Evolutionary conservation across 257 asterid genomes (phyloP).

Genomic region (Phtheirospermum japonicum): DNA sequence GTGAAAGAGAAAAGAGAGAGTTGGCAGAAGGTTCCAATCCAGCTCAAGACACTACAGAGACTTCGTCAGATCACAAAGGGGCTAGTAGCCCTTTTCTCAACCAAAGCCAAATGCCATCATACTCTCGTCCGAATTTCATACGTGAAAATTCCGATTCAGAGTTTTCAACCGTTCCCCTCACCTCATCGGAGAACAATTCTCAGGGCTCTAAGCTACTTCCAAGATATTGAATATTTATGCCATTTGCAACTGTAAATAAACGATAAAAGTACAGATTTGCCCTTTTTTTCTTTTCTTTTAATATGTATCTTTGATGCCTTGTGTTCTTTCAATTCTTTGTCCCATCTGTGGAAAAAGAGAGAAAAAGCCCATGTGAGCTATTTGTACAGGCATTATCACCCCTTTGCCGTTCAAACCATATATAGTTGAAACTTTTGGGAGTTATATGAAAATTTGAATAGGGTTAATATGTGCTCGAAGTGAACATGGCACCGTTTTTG

Average conservation of each 20-base stretch:
- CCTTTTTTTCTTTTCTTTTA: neutral
- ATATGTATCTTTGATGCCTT: slow-evolving; percentile 27
- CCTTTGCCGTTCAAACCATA: slow-evolving; percentile 14
- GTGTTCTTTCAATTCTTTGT: slow-evolving; percentile 50
- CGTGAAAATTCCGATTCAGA: slow-evolving; percentile 64
- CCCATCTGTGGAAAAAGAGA: slow-evolving; percentile 22
- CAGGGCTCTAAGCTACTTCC: slow-evolving; percentile 47
- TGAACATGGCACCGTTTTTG: too few relatives aligned
- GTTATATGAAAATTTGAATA: slow-evolving; percentile 7
- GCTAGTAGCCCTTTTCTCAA: slow-evolving; percentile 28
- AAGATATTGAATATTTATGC: slow-evolving; percentile 45
- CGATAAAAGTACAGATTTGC: slow-evolving; percentile 25
- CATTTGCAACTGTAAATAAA: slow-evolving; percentile 37
- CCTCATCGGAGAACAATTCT: slow-evolving; percentile 54
- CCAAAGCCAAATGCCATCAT: slow-evolving; percentile 43
- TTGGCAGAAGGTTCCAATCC: slow-evolving; percentile 37
- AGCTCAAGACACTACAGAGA: slow-evolving; percentile 34
- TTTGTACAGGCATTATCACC: slow-evolving; percentile 21
- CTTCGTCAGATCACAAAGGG: slow-evolving; percentile 36
- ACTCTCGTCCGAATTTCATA: slow-evolving; percentile 39
- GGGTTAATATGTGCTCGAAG: slow-evolving; percentile 1
- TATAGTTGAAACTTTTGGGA: slow-evolving; percentile 8
- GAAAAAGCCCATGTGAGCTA: slow-evolving; percentile 24
- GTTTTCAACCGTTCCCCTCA: slow-evolving; percentile 86
- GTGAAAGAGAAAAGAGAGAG: slow-evolving; percentile 72